These are phyloP conservation scores for Suhomyces bolitotheri DNA, from an alignment of 1,139 yeast genomes.

Conservation along the genomic window DNA sequence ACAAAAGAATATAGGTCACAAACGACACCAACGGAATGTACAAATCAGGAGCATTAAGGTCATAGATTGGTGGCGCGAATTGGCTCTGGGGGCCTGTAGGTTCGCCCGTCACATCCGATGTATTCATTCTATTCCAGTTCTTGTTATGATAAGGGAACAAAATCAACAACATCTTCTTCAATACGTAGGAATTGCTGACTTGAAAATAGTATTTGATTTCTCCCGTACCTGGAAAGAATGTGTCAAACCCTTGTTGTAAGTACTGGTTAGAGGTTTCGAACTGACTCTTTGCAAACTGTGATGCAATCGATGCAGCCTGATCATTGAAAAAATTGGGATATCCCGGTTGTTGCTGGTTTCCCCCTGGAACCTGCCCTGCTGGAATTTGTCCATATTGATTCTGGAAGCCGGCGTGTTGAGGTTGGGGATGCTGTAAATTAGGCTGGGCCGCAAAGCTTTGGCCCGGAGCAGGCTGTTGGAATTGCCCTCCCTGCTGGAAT, in stretches of 20 bases:
- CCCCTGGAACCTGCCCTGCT: conserved; percentile 17
- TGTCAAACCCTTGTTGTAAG: conserved; percentile 67
- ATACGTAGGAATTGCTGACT: conserved; percentile 85
- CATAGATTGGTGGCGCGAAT: conserved; percentile 75
- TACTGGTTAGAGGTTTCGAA: conserved; percentile 71
- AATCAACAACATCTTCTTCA: conserved; percentile 69
- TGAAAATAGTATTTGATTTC: conserved; percentile 84
- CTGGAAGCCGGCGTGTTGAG: conserved; percentile 26
- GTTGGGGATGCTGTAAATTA: conserved; percentile 38
- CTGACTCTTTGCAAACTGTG: conserved; percentile 86
- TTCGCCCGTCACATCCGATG: conserved; percentile 35
- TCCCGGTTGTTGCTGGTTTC: conserved; percentile 16
- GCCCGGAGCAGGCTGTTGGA: conserved; percentile 18
- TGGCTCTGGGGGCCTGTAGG: conserved; percentile 32
- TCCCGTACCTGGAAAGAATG: conserved; percentile 49
- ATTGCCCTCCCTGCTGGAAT: conserved; percentile 14
- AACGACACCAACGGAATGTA: conserved; percentile 94
- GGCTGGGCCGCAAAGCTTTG: conserved; percentile 14
- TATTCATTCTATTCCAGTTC: conserved; percentile 68
- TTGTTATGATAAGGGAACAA: conserved; percentile 85
- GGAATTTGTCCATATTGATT: conserved; percentile 13
- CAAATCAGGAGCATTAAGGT: conserved; percentile 93
- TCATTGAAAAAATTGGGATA: conserved; percentile 59
- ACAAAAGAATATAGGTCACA: conserved; percentile 80
- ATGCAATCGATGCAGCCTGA: conserved; percentile 82